Base-by-base conservation (phyloP, 805 yeast genomes). In the Saccharomyces cerevisiae region DNA sequence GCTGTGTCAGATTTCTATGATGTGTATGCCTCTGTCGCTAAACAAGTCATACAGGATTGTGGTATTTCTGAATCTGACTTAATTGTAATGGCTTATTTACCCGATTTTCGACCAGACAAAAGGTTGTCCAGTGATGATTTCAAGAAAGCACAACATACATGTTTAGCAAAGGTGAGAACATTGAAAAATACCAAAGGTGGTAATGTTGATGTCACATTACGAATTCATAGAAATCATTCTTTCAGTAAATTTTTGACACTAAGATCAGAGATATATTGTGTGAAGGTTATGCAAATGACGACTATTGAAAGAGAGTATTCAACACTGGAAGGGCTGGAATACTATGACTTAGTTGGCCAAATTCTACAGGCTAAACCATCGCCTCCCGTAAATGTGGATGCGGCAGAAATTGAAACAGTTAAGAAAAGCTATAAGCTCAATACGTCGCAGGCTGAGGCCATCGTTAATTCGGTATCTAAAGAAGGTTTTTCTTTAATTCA, bases 251-350 rank as follows among this genome's bases (percentile, higher is more conserved):
- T 78, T 53, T 67, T 91, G 50, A 76, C 84, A 1, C 87, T 94
- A 0, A 79, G 86, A 49, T 70, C 84, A 6, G 79, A 79, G 22
- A 67, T 92, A 3, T 78, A 80, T 49, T 90, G 84, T 17, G 78
- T 89, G 79, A 79, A 81, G 53, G 85, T 91, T 1, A 84, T 87
- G 80, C 94, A 85, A 61, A 83, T 94, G 90, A 79, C 87, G 0
- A 92, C 99, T 0, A 79, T 91, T 14, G 99, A 94, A 68, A 84
- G 99, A 74, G 99, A 94, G 66, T 95, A 76, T 62, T 79, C 91
- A 0, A 86, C 99, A 0, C 71, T 95, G 60, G 81, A 78, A 66
- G 97, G 96, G 0, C 74, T 94, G 52, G 84, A 79, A 51, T 90
- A 85, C 66, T 95, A 90, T 64, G 95, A 89, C 63, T 71, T 95